phyloP scores from a whole-genome alignment of 768 basidiomycete genomes.

The Phanerodontia chrysosporium region DNA sequence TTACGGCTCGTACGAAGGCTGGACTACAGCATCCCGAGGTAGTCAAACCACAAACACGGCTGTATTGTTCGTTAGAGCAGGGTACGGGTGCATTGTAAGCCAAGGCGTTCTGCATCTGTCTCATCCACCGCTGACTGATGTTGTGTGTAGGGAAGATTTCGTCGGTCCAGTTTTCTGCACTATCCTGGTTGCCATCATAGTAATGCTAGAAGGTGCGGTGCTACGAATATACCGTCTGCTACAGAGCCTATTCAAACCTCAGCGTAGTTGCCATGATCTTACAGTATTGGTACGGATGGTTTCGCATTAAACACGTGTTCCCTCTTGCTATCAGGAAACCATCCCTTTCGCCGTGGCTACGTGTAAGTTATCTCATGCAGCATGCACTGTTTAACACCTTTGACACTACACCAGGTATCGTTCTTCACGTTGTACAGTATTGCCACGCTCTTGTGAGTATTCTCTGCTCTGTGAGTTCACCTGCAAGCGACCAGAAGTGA shows the following conservation, averaged over 20 bases:
- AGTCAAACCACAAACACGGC: neutral
- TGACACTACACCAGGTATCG: constrained; percentile 16
- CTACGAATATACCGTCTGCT: neutral
- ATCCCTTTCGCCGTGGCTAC: constrained; percentile 18
- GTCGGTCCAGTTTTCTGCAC: constrained; percentile 44
- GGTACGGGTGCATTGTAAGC: constrained; percentile 32
- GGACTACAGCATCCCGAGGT: neutral
- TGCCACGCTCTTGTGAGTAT: constrained; percentile 39
- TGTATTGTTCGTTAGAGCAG: constrained; percentile 44
- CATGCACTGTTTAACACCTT: too few relatives aligned
- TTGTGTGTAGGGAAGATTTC: constrained; percentile 8
- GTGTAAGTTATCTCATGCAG: constrained; percentile 12
- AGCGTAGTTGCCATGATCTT: constrained; percentile 38
- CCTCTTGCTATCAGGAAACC: constrained; percentile 15
- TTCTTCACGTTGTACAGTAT: constrained; percentile 44
- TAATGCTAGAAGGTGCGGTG: constrained; percentile 42
- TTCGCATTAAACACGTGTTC: constrained; percentile 15
- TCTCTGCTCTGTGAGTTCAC: neutral
- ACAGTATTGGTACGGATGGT: constrained; percentile 40
- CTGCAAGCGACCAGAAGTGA: neutral
- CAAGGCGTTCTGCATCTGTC: neutral
- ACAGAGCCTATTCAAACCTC: too few relatives aligned
- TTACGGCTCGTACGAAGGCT: constrained; percentile 8
- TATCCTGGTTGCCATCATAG: constrained; percentile 33
- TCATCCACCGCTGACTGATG: neutral